Base-by-base conservation (phyloP, 331 rosid species). In the Quercus phellos region DNA sequence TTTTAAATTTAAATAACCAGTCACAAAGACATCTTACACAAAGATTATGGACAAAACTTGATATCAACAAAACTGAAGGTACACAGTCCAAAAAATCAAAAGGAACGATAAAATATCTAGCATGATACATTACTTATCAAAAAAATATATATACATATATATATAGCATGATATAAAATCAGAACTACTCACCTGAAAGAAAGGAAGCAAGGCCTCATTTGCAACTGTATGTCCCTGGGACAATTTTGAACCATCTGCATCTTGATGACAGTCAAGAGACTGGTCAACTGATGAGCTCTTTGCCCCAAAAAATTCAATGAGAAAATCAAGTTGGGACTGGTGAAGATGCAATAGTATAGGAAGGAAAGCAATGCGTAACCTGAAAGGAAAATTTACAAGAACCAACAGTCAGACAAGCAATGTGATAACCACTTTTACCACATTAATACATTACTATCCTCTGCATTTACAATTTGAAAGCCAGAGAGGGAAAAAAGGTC, bases 161-260 rank as follows among this genome's bases (percentile, higher is more conserved):
- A 71, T 54, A 29, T 56, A 50, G 29, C 35, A 79, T 53, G 55
- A 68, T 32, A 79, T 75, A 55, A 55, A 32, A 60, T 18, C 71
- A 66, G n/a, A 38, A 46, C 59, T 64, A 87, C 95, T 85, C 84
- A 83, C 99, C 99, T 94, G 99, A 81, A 94, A 94, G 86, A 88
- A 94, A 32, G 99, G 99, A 88, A 94, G 99, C 84, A 92, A 81
- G 64, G 98, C 99, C 80, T 92, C 99, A 76, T 84, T 88, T 63
- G 73, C 90, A 85, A 92, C 70, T 30, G 80, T 75, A 75, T 74
- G 85, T 76, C 79, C 82, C 19, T 80, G 85, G 75, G 83, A 83
- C 73, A 71, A 66, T 77, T 86, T 83, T 83, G 94, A 88, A 80
- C 74, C 85, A 82, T 89, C 93, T 74, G 80, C 66, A 82, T 88